These are phyloP conservation scores for Mycena indigotica DNA, from an alignment of 768 basidiomycete genomes.

Conservation along the genomic window DNA sequence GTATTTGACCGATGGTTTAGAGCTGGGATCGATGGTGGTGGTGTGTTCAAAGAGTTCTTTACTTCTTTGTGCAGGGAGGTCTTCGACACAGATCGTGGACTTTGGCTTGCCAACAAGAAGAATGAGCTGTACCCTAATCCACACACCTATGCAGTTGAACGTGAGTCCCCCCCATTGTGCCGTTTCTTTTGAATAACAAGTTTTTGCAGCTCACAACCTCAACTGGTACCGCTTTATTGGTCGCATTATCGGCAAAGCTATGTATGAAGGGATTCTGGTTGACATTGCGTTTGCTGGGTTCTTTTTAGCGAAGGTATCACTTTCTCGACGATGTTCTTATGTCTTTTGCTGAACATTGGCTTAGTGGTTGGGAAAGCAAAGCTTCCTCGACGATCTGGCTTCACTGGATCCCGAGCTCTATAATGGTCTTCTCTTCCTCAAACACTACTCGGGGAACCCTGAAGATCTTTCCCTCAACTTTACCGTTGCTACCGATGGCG, in stretches of 20 bases:
- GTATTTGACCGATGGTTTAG: slow-evolving; percentile 35
- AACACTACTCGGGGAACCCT: slow-evolving; percentile 83
- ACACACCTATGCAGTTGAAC: slow-evolving; percentile 85
- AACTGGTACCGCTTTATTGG: slow-evolving; percentile 95
- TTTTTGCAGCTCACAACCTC: slow-evolving; percentile 68
- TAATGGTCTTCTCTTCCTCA: slow-evolving; percentile 87
- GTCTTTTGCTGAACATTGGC: not conserved
- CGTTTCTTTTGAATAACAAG: not conserved
- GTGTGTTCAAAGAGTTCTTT: slow-evolving; percentile 97
- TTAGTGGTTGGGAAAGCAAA: slow-evolving; percentile 90
- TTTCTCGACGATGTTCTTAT: slow-evolving; percentile 1
- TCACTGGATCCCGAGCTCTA: slow-evolving; percentile 93
- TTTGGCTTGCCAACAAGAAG: slow-evolving; percentile 90
- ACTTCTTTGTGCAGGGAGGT: slow-evolving; percentile 92
- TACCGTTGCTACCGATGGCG: slow-evolving; percentile 83
- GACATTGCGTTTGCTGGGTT: slow-evolving; percentile 95
- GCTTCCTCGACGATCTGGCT: slow-evolving; percentile 88
- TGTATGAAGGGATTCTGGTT: slow-evolving; percentile 94
- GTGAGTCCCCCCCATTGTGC: slow-evolving; percentile 44
- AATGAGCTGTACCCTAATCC: slow-evolving; percentile 96
- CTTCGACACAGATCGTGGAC: slow-evolving; percentile 90
- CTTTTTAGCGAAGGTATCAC: slow-evolving; percentile 76
- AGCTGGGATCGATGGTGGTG: slow-evolving; percentile 94
- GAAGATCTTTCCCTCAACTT: slow-evolving; percentile 93
- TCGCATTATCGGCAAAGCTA: slow-evolving; percentile 89